phyloP scores from a whole-genome alignment of 257 asterid genomes.

The Gardenia jasminoides region DNA sequence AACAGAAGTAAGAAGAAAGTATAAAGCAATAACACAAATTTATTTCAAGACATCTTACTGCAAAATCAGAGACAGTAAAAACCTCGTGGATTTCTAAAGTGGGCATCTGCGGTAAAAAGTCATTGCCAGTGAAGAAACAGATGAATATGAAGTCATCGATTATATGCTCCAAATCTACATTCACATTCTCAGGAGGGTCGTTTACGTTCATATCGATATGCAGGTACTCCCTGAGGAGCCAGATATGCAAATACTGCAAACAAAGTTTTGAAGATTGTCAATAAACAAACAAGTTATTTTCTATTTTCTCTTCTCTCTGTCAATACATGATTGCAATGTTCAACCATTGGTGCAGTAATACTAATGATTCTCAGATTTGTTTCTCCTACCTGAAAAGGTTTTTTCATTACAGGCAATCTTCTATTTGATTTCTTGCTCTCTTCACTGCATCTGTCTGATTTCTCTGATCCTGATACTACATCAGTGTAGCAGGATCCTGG shows the following conservation, averaged over 20 bases:
- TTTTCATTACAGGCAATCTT: conserved; percentile 6
- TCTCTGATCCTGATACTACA: background rate
- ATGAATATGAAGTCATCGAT: conserved; percentile 92
- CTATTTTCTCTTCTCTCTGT: background rate
- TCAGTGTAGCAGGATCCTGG: background rate
- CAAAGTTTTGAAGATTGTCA: background rate
- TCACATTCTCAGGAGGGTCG: conserved; percentile 31
- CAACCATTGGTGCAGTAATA: background rate
- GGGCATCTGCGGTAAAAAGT: conserved; percentile 98
- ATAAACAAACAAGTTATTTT: background rate
- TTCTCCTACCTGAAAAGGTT: conserved; percentile 17
- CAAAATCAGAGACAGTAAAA: conserved; percentile 18
- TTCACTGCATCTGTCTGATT: background rate
- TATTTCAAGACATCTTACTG: background rate
- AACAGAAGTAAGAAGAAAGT: conserved; percentile 12
- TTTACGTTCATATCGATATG: conserved; percentile 54
- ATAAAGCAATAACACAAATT: conserved; percentile 11
- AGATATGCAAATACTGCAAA: conserved; percentile 50
- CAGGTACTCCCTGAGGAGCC: conserved; percentile 54
- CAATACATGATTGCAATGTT: background rate
- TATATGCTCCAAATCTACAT: conserved; percentile 57
- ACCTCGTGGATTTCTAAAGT: conserved; percentile 99
- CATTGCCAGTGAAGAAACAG: conserved; percentile 97
- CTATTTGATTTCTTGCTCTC: background rate
- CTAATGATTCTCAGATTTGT: no score